Evolutionary conservation across 2,329 filamentous ascomycete species (phyloP).

Genomic region (Thelonectria olida): DNA sequence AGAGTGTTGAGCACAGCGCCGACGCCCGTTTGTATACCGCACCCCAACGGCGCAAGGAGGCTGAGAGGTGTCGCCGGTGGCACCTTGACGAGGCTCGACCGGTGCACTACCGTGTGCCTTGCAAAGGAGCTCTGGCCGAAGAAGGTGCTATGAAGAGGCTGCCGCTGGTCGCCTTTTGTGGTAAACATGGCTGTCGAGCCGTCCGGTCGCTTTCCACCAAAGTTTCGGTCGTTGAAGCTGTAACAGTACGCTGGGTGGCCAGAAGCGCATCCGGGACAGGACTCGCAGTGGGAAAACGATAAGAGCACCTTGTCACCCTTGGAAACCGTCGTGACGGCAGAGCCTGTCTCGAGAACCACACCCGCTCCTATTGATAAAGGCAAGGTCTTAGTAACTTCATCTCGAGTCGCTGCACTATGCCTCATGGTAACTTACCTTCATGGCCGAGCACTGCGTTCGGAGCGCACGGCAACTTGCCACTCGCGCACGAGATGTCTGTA

Average conservation of each 20-base stretch:
- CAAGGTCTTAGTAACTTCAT: too few relatives aligned
- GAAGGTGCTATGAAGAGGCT: constrained; percentile 15
- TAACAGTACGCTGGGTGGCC: constrained; percentile 26
- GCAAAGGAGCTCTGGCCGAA: constrained; percentile 32
- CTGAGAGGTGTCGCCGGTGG: background rate
- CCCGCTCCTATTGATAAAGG: too few relatives aligned
- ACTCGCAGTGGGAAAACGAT: constrained; percentile 17
- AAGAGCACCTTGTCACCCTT: constrained; percentile 26
- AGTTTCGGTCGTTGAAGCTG: constrained; percentile 17
- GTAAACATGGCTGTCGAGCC: constrained; percentile 12
- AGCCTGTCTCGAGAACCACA: constrained; percentile 17
- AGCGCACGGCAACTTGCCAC: constrained; percentile 11
- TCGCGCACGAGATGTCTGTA: constrained; percentile 55
- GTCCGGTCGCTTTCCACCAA: constrained; percentile 18
- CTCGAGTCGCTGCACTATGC: too few relatives aligned
- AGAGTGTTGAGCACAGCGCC: constrained; percentile 22
- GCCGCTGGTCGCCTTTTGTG: background rate
- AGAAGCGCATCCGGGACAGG: constrained; percentile 14
- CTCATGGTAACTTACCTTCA: constrained; percentile 56
- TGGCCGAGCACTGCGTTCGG: constrained; percentile 21
- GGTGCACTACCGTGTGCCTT: constrained; percentile 11
- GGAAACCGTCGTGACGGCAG: background rate
- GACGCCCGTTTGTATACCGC: constrained; percentile 27
- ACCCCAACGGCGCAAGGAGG: constrained; percentile 24
- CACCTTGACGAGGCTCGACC: constrained; percentile 22